Conservation (phyloP, 2,329 filamentous ascomycete genomes). For the Ophiocordyceps camponoti-floridani region DNA sequence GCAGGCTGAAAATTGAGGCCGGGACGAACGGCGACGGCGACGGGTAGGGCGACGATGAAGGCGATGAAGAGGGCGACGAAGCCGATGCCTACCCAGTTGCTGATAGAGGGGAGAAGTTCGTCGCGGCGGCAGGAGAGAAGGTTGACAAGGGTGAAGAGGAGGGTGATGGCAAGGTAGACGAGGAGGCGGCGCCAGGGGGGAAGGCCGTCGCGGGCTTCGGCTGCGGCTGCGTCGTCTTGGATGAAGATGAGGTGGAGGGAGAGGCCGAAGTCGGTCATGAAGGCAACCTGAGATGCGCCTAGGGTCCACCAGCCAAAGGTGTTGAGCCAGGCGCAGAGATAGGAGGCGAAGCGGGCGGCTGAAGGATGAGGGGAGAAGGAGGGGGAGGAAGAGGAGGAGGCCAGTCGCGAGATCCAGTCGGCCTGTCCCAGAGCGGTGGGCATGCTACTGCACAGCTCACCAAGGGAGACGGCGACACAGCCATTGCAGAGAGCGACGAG, state of each 20-base stretch:
- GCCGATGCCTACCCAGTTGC: conserved; percentile 35
- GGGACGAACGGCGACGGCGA: conserved; percentile 27
- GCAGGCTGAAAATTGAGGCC: conserved; percentile 27
- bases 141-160: conserved; percentile 29
- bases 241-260: conserved; percentile 37
- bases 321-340: conserved; percentile 42
- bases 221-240: conserved; percentile 18
- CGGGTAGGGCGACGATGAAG: conserved; percentile 30
- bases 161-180: conserved; percentile 31
- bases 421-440: conserved; percentile 42
- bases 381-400: conserved; percentile 11
- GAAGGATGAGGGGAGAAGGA: no score
- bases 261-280: conserved; percentile 39
- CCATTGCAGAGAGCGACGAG: conserved; percentile 34
- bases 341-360: conserved; percentile 29
- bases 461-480: conserved; percentile 35
- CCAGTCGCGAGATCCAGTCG: conserved; percentile 27
- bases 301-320: conserved; percentile 41
- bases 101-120: conserved; percentile 25
- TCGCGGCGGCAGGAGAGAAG: conserved; percentile 28
- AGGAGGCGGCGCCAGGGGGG: conserved; percentile 36
- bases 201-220: conserved; percentile 11
- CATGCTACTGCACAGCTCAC: conserved; percentile 39
- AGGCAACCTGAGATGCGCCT: conserved; percentile 35
- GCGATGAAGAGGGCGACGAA: conserved; percentile 34